A percentile compares a stretch with the other conserved stretches of the same genome.
phyloP scores from a whole-genome alignment of 176 grass and related monocot genomes.

The Oropetium thomaeum region DNA sequence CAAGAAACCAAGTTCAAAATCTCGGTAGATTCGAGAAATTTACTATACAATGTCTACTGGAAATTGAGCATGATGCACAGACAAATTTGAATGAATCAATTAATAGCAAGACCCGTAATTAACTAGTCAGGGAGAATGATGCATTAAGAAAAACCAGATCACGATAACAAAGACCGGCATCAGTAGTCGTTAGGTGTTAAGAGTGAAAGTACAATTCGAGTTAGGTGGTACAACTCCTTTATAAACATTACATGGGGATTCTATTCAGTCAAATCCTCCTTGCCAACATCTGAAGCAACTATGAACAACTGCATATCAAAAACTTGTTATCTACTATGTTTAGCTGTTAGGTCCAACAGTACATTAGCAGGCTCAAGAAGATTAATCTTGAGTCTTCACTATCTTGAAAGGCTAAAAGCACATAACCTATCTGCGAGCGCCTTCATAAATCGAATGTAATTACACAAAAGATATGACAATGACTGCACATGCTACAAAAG shows the following conservation, averaged over 20 bases:
- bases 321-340: neutral
- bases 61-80: neutral
- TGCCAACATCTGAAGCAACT: conserved; percentile 30
- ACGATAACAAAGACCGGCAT: conserved; percentile 9
- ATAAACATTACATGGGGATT: neutral
- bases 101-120: conserved; percentile 1
- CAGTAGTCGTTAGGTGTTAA: conserved; percentile 13
- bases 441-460: neutral
- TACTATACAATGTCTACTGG: neutral
- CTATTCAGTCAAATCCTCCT: conserved; percentile 25
- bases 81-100: neutral
- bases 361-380: neutral
- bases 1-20: no score
- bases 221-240: conserved; percentile 23
- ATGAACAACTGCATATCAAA: neutral
- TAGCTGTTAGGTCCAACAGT: neutral
- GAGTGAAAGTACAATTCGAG: neutral
- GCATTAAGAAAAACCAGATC: neutral
- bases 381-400: neutral
- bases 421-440: neutral
- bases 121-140: neutral
- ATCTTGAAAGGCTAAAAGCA: neutral
- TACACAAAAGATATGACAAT: neutral
- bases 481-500: conserved; percentile 16
- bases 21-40: neutral